phyloP scores from a whole-genome alignment of 192 early-diverging fungal genomes.

The Umbelopsis sp. region DNA sequence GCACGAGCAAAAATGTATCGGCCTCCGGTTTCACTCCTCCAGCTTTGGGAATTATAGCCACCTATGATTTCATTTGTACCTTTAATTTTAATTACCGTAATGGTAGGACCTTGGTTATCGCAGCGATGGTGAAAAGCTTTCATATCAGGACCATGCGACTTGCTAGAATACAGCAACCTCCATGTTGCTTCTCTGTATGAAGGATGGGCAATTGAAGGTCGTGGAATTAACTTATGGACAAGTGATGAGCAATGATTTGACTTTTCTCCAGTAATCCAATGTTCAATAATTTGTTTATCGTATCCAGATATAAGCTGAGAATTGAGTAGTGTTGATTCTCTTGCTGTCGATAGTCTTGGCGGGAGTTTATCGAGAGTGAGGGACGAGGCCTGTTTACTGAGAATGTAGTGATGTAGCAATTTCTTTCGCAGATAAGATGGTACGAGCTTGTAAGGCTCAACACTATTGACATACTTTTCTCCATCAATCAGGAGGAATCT shows the following conservation, averaged over 20 bases:
- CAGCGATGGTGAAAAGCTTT: conserved; percentile 19
- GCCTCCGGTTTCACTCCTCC: conserved; percentile 16
- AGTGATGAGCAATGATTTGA: not conserved
- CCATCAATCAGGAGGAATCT: conserved; percentile 9
- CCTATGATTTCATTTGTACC: conserved; percentile 24
- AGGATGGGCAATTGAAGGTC: not conserved
- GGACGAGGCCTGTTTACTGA: not conserved
- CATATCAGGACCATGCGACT: conserved; percentile 1
- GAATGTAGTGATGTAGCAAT: not conserved
- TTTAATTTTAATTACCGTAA: conserved; percentile 19
- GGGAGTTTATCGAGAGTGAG: not conserved
- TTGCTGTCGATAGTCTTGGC: not conserved
- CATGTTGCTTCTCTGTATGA: conserved; percentile 2
- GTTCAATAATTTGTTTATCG: not conserved
- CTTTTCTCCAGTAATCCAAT: conserved; percentile 2
- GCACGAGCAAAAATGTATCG: conserved; percentile 6
- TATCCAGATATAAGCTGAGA: not conserved
- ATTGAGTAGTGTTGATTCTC: not conserved
- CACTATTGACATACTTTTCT: not conserved
- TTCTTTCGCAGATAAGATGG: conserved; percentile 12
- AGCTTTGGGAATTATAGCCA: conserved; percentile 29
- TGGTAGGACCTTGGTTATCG: conserved; percentile 29
- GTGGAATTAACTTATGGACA: not conserved
- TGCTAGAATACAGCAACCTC: not conserved
- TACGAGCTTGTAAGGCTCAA: conserved; percentile 12